These are phyloP conservation scores for Umbelopsis ramanniana DNA, from an alignment of 192 early-diverging fungal species.

Conservation along the genomic window DNA sequence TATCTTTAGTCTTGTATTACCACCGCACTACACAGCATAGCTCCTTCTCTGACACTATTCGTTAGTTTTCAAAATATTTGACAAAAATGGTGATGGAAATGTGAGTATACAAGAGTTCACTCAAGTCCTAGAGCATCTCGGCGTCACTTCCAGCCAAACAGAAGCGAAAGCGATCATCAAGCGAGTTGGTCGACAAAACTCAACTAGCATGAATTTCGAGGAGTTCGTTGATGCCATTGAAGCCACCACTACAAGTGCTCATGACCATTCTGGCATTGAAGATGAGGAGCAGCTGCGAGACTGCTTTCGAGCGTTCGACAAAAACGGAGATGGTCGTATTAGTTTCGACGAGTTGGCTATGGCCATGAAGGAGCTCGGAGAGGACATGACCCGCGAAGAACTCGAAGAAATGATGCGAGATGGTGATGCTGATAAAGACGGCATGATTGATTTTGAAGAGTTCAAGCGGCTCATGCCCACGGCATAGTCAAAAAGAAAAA, in stretches of 20 bases:
- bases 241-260: not conserved
- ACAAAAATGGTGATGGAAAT: constrained; percentile 1
- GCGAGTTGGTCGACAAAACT: not conserved
- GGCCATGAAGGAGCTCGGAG: constrained; percentile 35
- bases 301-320: constrained; percentile 38
- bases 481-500: not conserved
- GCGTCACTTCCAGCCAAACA: not conserved
- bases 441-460: constrained; percentile 43
- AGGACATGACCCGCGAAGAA: constrained; percentile 22
- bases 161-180: not conserved
- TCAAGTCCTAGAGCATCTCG: not conserved
- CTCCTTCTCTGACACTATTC: not conserved
- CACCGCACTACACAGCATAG: not conserved
- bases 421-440: constrained; percentile 39
- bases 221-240: constrained; percentile 9
- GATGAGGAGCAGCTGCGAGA: constrained; percentile 31
- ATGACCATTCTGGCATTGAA: not conserved
- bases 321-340: constrained; percentile 37
- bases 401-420: constrained; percentile 42
- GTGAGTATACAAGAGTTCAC: not conserved
- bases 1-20: not conserved
- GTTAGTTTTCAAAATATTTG: constrained; percentile 10
- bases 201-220: constrained; percentile 4
- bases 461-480: constrained; percentile 35
- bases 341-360: constrained; percentile 28